These are phyloP conservation scores for Nigrospora sphaerica DNA, from an alignment of 2,329 filamentous ascomycete species.

Conservation along the genomic window DNA sequence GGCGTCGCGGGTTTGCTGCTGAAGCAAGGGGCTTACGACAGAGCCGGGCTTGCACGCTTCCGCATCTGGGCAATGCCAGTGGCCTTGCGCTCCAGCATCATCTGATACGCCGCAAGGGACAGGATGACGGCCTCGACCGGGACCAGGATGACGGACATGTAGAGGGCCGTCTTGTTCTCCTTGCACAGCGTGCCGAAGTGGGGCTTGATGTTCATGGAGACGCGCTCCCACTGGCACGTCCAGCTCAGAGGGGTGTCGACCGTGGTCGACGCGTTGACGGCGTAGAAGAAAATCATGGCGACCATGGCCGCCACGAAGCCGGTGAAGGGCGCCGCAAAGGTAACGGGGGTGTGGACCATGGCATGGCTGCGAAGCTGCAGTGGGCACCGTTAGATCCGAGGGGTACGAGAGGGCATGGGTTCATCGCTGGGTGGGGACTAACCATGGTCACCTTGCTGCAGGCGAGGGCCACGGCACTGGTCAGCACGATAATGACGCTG, in stretches of 20 bases:
- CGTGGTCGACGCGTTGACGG: slow-evolving; percentile 42
- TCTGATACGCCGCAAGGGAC: slow-evolving; percentile 35
- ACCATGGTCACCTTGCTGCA: slow-evolving; percentile 43
- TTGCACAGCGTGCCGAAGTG: slow-evolving; percentile 50
- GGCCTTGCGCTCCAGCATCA: slow-evolving; percentile 35
- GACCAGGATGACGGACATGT: slow-evolving; percentile 48
- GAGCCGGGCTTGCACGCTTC: slow-evolving; percentile 24
- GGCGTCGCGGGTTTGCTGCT: no score
- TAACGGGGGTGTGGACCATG: slow-evolving; percentile 25
- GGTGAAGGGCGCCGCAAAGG: slow-evolving; percentile 31
- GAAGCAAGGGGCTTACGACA: background rate
- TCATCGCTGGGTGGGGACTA: slow-evolving; percentile 19
- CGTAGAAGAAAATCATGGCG: slow-evolving; percentile 50
- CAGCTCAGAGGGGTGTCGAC: slow-evolving; percentile 53
- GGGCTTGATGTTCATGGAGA: slow-evolving; percentile 45
- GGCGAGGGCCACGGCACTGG: slow-evolving; percentile 40
- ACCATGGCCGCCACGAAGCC: slow-evolving; percentile 41
- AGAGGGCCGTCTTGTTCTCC: slow-evolving; percentile 46
- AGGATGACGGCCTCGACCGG: slow-evolving; percentile 45
- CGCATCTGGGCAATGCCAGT: slow-evolving; percentile 21
- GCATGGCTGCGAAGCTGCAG: slow-evolving; percentile 30
- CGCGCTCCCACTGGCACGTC: slow-evolving; percentile 52
- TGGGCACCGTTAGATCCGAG: background rate
- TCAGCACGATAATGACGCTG: slow-evolving; percentile 39
- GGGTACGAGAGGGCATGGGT: no score